Conservation (phyloP, 805 yeast genomes). For the Cyberlindnera japonica region DNA sequence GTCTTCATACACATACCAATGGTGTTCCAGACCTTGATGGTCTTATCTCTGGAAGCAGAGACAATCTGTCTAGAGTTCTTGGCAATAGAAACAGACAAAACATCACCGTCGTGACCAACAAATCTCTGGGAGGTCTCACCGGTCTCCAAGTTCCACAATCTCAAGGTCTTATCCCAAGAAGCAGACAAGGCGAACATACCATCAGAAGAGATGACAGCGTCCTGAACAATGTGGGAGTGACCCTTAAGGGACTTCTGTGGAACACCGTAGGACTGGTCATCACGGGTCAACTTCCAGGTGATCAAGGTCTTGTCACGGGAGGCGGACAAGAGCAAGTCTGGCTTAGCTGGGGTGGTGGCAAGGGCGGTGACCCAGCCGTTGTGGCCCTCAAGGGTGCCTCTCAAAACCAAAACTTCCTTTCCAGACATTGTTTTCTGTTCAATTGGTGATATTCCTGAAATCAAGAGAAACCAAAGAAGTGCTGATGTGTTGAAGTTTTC, state of each 20-base stretch:
- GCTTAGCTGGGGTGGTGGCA: constrained; percentile 97
- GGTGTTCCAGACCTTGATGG: constrained; percentile 99
- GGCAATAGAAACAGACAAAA: constrained; percentile 93
- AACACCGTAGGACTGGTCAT: constrained; percentile 95
- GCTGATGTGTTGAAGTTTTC: constrained; percentile 9
- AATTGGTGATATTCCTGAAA: background rate
- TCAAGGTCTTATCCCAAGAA: constrained; percentile 99
- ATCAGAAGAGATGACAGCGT: constrained; percentile 95
- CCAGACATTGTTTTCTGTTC: constrained; percentile 52
- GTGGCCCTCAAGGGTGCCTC: constrained; percentile 99
- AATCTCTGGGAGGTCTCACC: constrained; percentile 94
- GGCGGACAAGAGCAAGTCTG: constrained; percentile 96
- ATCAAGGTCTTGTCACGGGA: constrained; percentile 98
- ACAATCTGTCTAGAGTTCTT: constrained; percentile 96
- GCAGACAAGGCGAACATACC: constrained; percentile 97
- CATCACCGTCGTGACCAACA: constrained; percentile 98
- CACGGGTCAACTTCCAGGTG: constrained; percentile 96
- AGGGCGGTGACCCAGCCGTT: constrained; percentile 97
- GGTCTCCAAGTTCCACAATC: constrained; percentile 95
- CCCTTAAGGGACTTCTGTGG: constrained; percentile 97
- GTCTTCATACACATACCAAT: constrained; percentile 95
- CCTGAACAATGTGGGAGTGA: constrained; percentile 99
- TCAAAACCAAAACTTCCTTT: constrained; percentile 96
- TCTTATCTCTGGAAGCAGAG: constrained; percentile 98
- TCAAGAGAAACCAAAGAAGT: background rate